Evolutionary conservation across 1,284 basidiomycete genomes (phyloP).

Genomic region (Pascua guehoae): DNA sequence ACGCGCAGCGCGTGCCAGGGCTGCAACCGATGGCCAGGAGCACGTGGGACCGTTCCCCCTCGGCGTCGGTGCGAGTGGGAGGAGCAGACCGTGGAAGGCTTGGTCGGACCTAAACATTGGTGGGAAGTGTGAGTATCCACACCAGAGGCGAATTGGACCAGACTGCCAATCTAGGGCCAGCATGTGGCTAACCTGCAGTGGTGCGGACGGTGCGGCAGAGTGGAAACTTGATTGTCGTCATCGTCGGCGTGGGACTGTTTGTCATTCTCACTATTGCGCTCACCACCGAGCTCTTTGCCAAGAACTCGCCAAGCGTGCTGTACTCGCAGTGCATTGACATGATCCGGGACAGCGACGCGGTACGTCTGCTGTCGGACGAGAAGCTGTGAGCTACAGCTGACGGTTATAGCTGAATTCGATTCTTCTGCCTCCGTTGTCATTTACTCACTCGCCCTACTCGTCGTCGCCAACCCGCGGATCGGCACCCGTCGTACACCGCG

Average conservation of each 20-base stretch:
- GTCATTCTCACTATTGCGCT: constrained; percentile 78
- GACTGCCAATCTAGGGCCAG: neutral
- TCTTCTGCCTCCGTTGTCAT: constrained; percentile 47
- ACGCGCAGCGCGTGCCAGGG: constrained; percentile 16
- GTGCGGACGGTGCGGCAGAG: constrained; percentile 72
- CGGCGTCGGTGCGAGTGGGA: constrained; percentile 60
- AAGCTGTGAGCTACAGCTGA: neutral
- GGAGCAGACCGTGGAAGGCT: constrained; percentile 51
- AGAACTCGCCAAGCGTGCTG: constrained; percentile 85
- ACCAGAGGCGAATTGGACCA: too few species aligned
- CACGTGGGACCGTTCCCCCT: constrained; percentile 75
- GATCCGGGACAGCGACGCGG: constrained; percentile 69
- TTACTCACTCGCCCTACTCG: constrained; percentile 46
- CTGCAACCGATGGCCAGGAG: constrained; percentile 25
- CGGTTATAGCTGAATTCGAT: constrained; percentile 37
- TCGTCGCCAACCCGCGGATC: constrained; percentile 42
- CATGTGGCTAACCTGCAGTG: constrained; percentile 52
- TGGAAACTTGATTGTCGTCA: constrained; percentile 75
- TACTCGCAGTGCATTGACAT: constrained; percentile 81
- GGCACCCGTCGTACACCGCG: constrained; percentile 36
- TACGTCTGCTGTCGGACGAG: constrained; percentile 38
- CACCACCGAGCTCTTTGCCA: constrained; percentile 83
- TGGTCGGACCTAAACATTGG: constrained; percentile 78
- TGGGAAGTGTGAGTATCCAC: constrained; percentile 68
- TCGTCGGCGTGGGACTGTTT: constrained; percentile 76